phyloP scores from a whole-genome alignment of 1,139 yeast species.

The Yamadazyma buinensis region DNA sequence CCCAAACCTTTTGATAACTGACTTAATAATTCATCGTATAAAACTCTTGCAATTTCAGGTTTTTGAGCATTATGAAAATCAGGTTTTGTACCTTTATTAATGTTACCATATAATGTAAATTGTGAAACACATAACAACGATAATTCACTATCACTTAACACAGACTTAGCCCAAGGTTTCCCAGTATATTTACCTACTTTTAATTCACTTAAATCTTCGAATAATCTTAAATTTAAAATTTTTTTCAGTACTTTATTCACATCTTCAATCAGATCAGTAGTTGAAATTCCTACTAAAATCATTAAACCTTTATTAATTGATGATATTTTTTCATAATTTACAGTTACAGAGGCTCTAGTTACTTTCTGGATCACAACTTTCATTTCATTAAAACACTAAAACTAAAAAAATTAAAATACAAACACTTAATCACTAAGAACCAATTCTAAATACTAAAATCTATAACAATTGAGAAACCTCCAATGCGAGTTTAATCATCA shows the following conservation, averaged over 20 bases:
- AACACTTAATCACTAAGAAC: neutral
- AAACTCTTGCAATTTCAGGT: slow-evolving; percentile 63
- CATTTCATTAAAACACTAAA: no score
- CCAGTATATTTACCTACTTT: slow-evolving; percentile 52
- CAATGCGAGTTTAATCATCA: slow-evolving; percentile 20
- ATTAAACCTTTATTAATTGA: slow-evolving; percentile 70
- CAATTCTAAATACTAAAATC: neutral
- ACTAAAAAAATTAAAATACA: no score
- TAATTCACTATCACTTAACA: slow-evolving; percentile 33
- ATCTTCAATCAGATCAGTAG: slow-evolving; percentile 71
- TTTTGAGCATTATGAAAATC: slow-evolving; percentile 90
- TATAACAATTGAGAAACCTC: neutral
- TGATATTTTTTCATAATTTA: slow-evolving; percentile 65
- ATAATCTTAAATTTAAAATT: slow-evolving; percentile 59
- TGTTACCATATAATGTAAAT: slow-evolving; percentile 79
- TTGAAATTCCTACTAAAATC: slow-evolving; percentile 79
- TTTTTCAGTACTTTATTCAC: slow-evolving; percentile 66
- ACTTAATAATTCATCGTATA: slow-evolving; percentile 61
- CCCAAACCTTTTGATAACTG: slow-evolving; percentile 55
- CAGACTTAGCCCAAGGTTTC: slow-evolving; percentile 45
- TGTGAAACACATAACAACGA: slow-evolving; percentile 63
- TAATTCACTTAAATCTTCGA: slow-evolving; percentile 51
- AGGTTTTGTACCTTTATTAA: slow-evolving; percentile 89
- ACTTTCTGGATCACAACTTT: slow-evolving; percentile 87
- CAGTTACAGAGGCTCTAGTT: slow-evolving; percentile 81